phyloP scores from a whole-genome alignment of 2,329 filamentous ascomycete genomes.

The Didymella segeticola region DNA sequence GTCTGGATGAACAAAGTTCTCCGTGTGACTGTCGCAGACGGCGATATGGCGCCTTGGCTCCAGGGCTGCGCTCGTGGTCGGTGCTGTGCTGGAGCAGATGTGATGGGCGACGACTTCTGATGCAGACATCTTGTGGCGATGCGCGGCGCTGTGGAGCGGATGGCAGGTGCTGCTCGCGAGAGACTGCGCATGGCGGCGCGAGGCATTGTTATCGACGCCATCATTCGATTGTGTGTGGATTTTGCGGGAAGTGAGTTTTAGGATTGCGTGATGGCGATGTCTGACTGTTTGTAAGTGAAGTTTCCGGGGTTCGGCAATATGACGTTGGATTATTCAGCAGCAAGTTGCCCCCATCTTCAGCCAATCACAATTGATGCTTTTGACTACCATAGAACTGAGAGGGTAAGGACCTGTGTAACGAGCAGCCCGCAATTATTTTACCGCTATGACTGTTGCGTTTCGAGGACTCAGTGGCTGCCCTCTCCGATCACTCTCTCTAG shows the following conservation, averaged over 20 bases:
- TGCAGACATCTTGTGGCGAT: slow-evolving; percentile 46
- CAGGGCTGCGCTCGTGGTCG: slow-evolving; percentile 41
- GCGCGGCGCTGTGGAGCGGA: slow-evolving; percentile 32
- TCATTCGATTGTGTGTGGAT: slow-evolving; percentile 13
- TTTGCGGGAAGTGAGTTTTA: neutral
- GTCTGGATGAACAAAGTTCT: slow-evolving; percentile 98
- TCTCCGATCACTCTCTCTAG: neutral
- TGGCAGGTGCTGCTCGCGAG: slow-evolving; percentile 30
- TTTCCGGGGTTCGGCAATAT: slow-evolving; percentile 24
- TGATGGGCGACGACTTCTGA: slow-evolving; percentile 43
- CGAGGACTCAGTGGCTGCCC: no score
- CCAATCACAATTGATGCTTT: neutral
- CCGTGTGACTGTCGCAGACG: slow-evolving; percentile 27
- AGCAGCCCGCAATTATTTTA: neutral
- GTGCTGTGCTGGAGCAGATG: slow-evolving; percentile 38
- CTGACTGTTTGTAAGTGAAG: slow-evolving; percentile 8
- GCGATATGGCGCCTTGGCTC: slow-evolving; percentile 20
- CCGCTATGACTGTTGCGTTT: no score
- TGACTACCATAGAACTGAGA: neutral
- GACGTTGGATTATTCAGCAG: slow-evolving; percentile 36
- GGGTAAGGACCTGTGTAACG: neutral
- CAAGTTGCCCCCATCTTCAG: neutral
- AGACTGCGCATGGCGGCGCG: slow-evolving; percentile 40
- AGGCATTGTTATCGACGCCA: slow-evolving; percentile 39
- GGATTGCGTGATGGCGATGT: slow-evolving; percentile 23